Percentiles rank a stretch among this genome's conserved stretches.
These are phyloP conservation scores for Skeletonema marinoi DNA, from an alignment of 108 stramenopile genomes.

Conservation along the genomic window DNA sequence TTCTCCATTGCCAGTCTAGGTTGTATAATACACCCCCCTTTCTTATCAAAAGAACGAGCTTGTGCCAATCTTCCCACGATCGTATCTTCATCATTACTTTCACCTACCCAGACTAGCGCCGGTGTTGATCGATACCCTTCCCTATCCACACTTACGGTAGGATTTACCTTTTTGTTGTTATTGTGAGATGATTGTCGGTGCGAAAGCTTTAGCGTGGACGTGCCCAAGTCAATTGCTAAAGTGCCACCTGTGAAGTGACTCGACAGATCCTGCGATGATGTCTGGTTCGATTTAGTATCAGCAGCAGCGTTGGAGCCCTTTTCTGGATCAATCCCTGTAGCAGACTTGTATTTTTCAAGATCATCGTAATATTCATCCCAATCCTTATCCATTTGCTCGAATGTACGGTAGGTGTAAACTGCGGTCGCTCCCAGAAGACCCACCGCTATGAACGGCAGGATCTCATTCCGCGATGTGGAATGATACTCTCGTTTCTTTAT, in stretches of 20 bases:
- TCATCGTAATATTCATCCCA: constrained; percentile 82
- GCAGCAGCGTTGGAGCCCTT: not conserved
- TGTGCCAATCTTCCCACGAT: constrained; percentile 45
- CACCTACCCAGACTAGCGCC: constrained; percentile 46
- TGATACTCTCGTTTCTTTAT: constrained; percentile 51
- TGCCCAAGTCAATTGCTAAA: constrained; percentile 81
- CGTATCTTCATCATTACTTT: constrained; percentile 5
- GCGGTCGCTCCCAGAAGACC: constrained; percentile 28
- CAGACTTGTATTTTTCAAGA: constrained; percentile 65
- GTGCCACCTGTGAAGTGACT: constrained; percentile 44
- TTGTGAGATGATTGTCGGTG: constrained; percentile 11
- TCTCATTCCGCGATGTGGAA: constrained; percentile 59
- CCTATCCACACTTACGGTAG: constrained; percentile 51
- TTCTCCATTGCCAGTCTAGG: constrained; percentile 9
- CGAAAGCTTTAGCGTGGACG: constrained; percentile 60
- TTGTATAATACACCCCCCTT: constrained; percentile 4
- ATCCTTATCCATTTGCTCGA: constrained; percentile 78
- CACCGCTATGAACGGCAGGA: constrained; percentile 65
- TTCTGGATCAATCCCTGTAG: constrained; percentile 9
- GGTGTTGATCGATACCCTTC: constrained; percentile 67
- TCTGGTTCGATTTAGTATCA: not conserved
- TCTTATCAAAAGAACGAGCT: constrained; percentile 21
- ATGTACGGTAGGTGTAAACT: constrained; percentile 67
- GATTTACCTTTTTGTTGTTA: constrained; percentile 14
- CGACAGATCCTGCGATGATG: constrained; percentile 4